Conservation (phyloP, 257 asterid species). For the Cruciata laevipes region DNA sequence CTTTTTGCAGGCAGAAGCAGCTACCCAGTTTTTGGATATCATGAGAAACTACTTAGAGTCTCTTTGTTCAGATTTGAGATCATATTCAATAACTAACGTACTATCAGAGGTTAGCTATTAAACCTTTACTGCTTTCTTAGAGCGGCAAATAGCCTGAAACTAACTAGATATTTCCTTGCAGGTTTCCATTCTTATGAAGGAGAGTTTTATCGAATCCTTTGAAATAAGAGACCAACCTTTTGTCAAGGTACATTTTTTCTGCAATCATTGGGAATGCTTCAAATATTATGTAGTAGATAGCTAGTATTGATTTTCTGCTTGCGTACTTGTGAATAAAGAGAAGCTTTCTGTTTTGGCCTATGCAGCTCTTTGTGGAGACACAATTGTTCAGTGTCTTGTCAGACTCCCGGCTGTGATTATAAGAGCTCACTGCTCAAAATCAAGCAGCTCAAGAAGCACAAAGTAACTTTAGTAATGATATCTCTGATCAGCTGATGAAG, state of each 20-base stretch:
- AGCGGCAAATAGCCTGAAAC: conserved; percentile 7
- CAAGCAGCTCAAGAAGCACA: conserved; percentile 8
- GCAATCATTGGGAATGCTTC: conserved; percentile 4
- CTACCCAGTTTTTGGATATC: conserved; percentile 45
- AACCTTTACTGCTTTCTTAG: not conserved
- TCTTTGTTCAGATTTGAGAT: conserved; percentile 71
- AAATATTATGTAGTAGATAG: not conserved
- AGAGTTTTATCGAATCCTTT: conserved; percentile 75
- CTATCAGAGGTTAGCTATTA: conserved; percentile 49
- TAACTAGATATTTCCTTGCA: conserved; percentile 27
- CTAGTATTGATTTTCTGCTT: not conserved
- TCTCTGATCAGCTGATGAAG: not conserved
- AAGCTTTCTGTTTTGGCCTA: conserved; percentile 11
- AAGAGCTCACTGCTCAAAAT: conserved; percentile 28
- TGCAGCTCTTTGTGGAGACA: conserved; percentile 84
- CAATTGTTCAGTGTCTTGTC: conserved; percentile 68
- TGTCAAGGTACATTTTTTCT: conserved; percentile 47
- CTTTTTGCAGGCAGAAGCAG: conserved; percentile 68
- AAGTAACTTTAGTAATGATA: not conserved
- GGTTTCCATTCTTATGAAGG: conserved; percentile 84
- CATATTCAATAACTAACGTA: conserved; percentile 75
- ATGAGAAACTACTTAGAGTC: conserved; percentile 67
- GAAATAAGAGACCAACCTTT: conserved; percentile 57
- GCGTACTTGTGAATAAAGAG: not conserved
- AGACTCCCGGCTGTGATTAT: conserved; percentile 58